phyloP scores from a whole-genome alignment of 2,329 filamentous ascomycete genomes.

The Ambrosiella beaveri region DNA sequence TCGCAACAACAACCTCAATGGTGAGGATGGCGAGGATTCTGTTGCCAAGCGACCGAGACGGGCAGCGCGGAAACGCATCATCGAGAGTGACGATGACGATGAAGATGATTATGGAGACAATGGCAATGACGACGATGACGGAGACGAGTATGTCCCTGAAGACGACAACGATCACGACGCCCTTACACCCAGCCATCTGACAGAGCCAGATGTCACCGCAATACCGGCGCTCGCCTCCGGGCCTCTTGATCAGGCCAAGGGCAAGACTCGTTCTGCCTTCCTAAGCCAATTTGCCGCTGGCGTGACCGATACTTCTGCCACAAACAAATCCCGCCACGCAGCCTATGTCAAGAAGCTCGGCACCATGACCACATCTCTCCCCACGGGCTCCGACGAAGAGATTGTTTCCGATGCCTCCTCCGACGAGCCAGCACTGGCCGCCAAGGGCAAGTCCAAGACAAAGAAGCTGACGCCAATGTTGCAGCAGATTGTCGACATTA shows the following conservation, averaged over 20 bases:
- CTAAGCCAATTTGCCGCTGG: neutral
- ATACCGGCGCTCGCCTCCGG: neutral
- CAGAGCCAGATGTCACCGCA: neutral
- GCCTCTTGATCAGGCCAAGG: neutral
- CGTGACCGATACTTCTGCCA: too few relatives aligned
- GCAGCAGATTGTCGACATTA: slow-evolving; percentile 83
- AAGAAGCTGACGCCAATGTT: slow-evolving; percentile 87
- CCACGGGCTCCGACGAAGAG: slow-evolving; percentile 17
- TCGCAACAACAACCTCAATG: neutral
- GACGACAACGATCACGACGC: neutral
- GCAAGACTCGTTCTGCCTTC: neutral
- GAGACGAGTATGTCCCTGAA: slow-evolving; percentile 27
- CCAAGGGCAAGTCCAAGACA: slow-evolving; percentile 19
- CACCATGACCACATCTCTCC: neutral
- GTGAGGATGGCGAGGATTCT: neutral
- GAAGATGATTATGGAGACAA: slow-evolving; percentile 21
- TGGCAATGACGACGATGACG: slow-evolving; percentile 35
- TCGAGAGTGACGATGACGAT: neutral
- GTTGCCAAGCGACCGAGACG: slow-evolving; percentile 3
- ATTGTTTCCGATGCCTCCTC: slow-evolving; percentile 39
- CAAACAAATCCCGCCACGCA: neutral
- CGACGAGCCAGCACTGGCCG: slow-evolving; percentile 31
- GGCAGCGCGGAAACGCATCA: neutral
- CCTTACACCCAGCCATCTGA: neutral
- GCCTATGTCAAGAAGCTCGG: neutral